These are phyloP conservation scores for Irpex rosettiformis DNA, from an alignment of 1,284 basidiomycete genomes.

Conservation along the genomic window DNA sequence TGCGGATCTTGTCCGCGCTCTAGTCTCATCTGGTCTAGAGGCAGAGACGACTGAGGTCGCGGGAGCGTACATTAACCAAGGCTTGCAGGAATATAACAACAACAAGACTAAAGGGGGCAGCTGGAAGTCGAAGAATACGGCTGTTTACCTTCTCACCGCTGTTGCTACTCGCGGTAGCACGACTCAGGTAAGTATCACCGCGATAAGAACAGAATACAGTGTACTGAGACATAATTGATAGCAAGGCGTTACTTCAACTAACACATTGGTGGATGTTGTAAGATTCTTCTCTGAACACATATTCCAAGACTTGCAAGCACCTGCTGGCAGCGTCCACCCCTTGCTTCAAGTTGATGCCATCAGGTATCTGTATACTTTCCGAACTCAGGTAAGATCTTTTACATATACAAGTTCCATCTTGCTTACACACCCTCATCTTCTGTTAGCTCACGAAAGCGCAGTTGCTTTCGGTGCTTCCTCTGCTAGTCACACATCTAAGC, in stretches of 20 bases:
- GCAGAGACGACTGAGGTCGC: conserved; percentile 83
- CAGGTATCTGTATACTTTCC: conserved; percentile 90
- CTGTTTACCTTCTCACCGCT: conserved; percentile 91
- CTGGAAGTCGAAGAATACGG: conserved; percentile 95
- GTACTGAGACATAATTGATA: conserved; percentile 25
- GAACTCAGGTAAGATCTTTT: conserved; percentile 71
- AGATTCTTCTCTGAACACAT: conserved; percentile 95
- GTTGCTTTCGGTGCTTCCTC: conserved; percentile 86
- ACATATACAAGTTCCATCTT: not conserved
- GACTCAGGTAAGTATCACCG: conserved; percentile 50
- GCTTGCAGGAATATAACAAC: conserved; percentile 56
- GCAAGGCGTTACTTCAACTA: conserved; percentile 93
- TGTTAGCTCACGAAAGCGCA: conserved; percentile 89
- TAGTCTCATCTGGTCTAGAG: conserved; percentile 80
- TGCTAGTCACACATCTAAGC: conserved; percentile 81
- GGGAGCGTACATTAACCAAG: conserved; percentile 76
- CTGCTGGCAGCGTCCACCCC: conserved; percentile 69
- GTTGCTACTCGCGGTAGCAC: conserved; percentile 90
- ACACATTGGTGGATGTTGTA: conserved; percentile 90
- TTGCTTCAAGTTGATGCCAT: conserved; percentile 97
- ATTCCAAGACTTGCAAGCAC: conserved; percentile 82
- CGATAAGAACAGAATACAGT: not conserved
- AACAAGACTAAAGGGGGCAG: conserved; percentile 63
- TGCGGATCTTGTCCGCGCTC: conserved; percentile 86
- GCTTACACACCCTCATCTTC: not conserved